Evolutionary conservation across 257 asterid species (phyloP).

Genomic region (Lantana camara): DNA sequence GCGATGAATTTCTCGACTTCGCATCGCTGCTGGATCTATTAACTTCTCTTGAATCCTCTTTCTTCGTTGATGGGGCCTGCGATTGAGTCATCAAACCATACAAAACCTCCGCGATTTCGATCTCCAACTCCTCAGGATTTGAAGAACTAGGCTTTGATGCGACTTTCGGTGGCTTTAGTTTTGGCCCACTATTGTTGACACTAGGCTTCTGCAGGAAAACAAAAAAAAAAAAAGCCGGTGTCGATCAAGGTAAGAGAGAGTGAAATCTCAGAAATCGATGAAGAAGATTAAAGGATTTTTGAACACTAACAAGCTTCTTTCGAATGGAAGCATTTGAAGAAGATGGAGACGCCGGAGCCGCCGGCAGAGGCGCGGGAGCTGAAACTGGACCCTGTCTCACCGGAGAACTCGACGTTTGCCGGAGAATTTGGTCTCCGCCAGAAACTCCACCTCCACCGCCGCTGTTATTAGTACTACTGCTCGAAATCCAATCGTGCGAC

Average conservation of each 20-base stretch:
- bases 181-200: constrained; percentile 43
- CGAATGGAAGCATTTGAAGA: constrained; percentile 69
- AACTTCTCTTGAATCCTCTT: constrained; percentile 70
- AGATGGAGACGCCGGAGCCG: constrained; percentile 78
- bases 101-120: constrained; percentile 93
- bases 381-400: constrained; percentile 48
- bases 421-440: constrained; percentile 56
- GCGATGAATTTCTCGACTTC: constrained; percentile 65
- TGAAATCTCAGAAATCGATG: background rate
- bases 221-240: constrained; percentile 13
- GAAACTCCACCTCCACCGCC: constrained; percentile 36
- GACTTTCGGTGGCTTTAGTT: constrained; percentile 75
- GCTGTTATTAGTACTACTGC: constrained; percentile 49
- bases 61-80: constrained; percentile 69
- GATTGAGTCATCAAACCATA: constrained; percentile 83
- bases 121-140: constrained; percentile 88
- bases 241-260: constrained; percentile 13
- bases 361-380: constrained; percentile 47
- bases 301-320: constrained; percentile 74
- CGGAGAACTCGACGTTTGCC: constrained; percentile 63
- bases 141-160: constrained; percentile 65
- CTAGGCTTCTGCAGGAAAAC: constrained; percentile 53
- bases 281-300: background rate
- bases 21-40: constrained; percentile 56
- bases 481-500: constrained; percentile 83